A percentile compares a stretch with the other conserved stretches of the same genome.
These are phyloP conservation scores for Solanum aculeatissimum DNA, from an alignment of 305 asterid species.

Conservation along the genomic window DNA sequence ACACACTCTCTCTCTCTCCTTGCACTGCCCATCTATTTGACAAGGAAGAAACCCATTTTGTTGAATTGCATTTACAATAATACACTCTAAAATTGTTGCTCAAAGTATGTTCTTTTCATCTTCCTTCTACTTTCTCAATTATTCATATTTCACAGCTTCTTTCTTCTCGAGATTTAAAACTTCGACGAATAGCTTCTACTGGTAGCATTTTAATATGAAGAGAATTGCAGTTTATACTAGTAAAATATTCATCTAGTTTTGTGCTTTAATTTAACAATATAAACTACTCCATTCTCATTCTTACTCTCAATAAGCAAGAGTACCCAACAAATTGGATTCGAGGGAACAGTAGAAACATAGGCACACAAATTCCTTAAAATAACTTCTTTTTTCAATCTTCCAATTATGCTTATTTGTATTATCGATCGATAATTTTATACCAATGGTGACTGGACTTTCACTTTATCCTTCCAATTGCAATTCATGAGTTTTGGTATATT, in stretches of 20 bases:
- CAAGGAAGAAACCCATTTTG: neutral
- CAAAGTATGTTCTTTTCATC: neutral
- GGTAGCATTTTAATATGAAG: neutral
- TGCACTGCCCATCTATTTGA: neutral
- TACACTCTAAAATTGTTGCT: neutral
- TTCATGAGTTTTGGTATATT: conserved; percentile 4
- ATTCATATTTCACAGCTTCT: neutral
- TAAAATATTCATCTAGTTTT: neutral
- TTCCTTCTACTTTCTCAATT: neutral
- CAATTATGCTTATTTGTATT: neutral
- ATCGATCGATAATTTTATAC: neutral
- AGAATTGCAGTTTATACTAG: neutral
- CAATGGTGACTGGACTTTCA: neutral
- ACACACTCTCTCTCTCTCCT: neutral
- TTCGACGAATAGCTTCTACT: neutral
- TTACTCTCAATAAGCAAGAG: neutral
- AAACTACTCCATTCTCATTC: neutral
- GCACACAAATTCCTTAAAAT: neutral
- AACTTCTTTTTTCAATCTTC: neutral
- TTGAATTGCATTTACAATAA: neutral
- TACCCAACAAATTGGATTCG: neutral
- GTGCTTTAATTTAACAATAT: neutral
- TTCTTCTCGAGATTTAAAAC: neutral
- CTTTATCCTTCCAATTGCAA: neutral
- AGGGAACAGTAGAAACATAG: neutral